These are phyloP conservation scores for Hypoxylon sp. DNA, from an alignment of 2,329 filamentous ascomycete genomes.

Conservation along the genomic window DNA sequence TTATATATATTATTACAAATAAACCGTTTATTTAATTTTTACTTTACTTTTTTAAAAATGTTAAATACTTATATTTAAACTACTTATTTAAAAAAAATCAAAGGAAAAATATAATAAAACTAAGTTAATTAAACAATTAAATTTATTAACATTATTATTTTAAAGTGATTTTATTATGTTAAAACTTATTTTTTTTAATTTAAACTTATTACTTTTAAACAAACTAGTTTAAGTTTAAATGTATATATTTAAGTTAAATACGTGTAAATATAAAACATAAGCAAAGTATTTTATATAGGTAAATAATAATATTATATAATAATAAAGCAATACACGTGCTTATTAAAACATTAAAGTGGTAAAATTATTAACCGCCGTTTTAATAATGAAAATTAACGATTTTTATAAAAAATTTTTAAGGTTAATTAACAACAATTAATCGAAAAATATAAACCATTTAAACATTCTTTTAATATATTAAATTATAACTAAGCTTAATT, in stretches of 20 bases:
- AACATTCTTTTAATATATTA: no score
- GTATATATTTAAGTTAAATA: background rate
- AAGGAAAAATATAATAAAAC: background rate
- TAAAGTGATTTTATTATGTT: background rate
- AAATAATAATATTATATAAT: slow-evolving; percentile 25
- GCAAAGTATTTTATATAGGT: slow-evolving; percentile 20
- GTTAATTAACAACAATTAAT: slow-evolving; percentile 36
- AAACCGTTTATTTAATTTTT: background rate
- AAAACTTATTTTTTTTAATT: background rate
- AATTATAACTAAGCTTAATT: no score
- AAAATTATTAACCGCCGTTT: slow-evolving; percentile 33
- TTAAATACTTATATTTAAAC: no score
- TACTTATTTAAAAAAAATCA: no score
- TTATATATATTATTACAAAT: background rate
- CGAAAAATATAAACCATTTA: no score
- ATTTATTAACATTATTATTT: background rate
- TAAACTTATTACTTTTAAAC: background rate
- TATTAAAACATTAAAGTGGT: slow-evolving; percentile 32
- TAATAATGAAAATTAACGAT: slow-evolving; percentile 35
- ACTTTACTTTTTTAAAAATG: background rate
- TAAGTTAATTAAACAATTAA: background rate
- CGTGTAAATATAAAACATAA: background rate
- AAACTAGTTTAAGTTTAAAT: background rate
- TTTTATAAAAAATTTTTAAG: slow-evolving; percentile 40
- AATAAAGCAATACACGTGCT: slow-evolving; percentile 38